Conservation (phyloP, 805 yeast species). For the Yamadazyma paraphyllophila region DNA sequence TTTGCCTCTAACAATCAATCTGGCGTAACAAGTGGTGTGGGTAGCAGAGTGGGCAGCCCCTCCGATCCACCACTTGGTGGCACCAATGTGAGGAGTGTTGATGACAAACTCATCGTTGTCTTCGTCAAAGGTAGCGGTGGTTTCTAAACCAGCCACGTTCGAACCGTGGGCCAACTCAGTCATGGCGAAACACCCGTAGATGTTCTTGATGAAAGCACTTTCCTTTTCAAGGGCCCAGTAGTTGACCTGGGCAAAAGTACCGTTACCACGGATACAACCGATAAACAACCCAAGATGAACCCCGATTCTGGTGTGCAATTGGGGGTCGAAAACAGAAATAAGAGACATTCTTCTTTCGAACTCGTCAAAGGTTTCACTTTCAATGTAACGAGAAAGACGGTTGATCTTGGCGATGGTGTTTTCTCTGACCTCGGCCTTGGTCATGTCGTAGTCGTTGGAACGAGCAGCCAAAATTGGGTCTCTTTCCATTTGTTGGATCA, state of each 20-base stretch:
- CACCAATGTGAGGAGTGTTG: constrained; percentile 48
- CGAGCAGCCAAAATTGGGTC: constrained; percentile 64
- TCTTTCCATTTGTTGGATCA: constrained; percentile 59
- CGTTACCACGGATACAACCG: constrained; percentile 80
- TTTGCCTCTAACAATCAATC: constrained; percentile 42
- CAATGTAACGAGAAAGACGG: constrained; percentile 62
- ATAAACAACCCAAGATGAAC: constrained; percentile 86
- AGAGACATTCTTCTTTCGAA: constrained; percentile 62
- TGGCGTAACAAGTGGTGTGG: constrained; percentile 41
- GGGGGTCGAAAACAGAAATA: constrained; percentile 74
- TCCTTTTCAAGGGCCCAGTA: constrained; percentile 82
- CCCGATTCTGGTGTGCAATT: constrained; percentile 78
- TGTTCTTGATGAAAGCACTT: constrained; percentile 54
- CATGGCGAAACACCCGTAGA: constrained; percentile 63
- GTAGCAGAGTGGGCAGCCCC: constrained; percentile 50
- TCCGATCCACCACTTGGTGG: constrained; percentile 52
- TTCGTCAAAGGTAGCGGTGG: constrained; percentile 46
- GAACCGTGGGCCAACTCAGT: constrained; percentile 67
- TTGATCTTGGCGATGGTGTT: constrained; percentile 59
- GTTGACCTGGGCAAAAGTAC: constrained; percentile 76
- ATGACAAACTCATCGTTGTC: constrained; percentile 41
- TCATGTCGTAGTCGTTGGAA: constrained; percentile 55
- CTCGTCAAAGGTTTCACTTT: constrained; percentile 41
- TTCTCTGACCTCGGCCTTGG: constrained; percentile 57
- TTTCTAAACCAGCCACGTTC: constrained; percentile 58